Base-by-base conservation (phyloP, 371 early-diverging fungal species). In the Mortierella sp. region DNA sequence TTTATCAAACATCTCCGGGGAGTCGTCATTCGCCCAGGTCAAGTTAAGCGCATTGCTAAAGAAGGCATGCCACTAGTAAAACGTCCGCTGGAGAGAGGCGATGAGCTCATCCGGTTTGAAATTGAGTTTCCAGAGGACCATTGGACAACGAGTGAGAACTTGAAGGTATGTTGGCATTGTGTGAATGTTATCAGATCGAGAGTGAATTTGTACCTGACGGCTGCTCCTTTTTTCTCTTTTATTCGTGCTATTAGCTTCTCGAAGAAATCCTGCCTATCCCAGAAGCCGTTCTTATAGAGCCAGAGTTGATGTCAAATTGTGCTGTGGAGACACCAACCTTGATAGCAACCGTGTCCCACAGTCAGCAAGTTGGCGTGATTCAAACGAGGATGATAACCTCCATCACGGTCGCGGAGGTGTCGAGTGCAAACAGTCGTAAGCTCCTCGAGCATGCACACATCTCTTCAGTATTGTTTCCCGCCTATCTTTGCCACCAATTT, bases 61-160 rank as follows among this genome's bases (percentile, higher is more conserved):
- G 96, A 96, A 88, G 96, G 96, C 21, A 95, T 97, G 95, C 96
- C 96, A 37, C 90, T 88, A 79, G 31, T 14, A 40, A 92, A 90
- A 80, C 80, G 89, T 26, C 95, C 95, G 74, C 92, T 90, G 86
- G 92, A 95, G 88, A 92, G n/a, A 78, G 96, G 97, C 67, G 91
- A 94, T 88, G 89, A 93, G 43, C 21, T 53, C 21, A 21, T 21
- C 53, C 53, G 6, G 21, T 53, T 53, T 21, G 53, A 53, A 19
- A 53, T 53, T 16, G 53, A 21, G 21, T 53, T 53, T 21, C 53
- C 16, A 21, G 53, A 21, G 6, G 53, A 53, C 19, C 53, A 16
- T 53, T 21, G 53, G 53, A 53, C 21, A 21, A 53, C 13, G 14
- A 21, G 21, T 53, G 21, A 5, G 21, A 21, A 21, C n/a, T n/a